phyloP scores from a whole-genome alignment of 73 alveolate genomes.

The Stentor roeselii region DNA sequence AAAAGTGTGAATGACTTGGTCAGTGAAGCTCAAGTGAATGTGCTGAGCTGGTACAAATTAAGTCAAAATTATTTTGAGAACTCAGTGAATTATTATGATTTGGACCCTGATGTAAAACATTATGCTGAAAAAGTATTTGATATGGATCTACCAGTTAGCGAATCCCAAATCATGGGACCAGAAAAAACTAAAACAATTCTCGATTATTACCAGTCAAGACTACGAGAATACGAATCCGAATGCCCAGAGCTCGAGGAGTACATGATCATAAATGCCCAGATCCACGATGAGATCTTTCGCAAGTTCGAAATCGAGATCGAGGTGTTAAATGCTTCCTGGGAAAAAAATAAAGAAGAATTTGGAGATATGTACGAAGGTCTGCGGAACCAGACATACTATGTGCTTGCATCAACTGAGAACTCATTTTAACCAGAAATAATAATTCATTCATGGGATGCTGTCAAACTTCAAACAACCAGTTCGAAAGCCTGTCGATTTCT shows the following conservation, averaged over 20 bases:
- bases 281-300: neutral
- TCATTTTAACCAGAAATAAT: neutral
- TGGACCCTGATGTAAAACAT: neutral
- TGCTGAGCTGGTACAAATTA: neutral
- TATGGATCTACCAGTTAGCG: too few relatives aligned
- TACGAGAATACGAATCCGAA: neutral
- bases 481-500: neutral
- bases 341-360: neutral
- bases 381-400: neutral
- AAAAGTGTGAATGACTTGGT: neutral
- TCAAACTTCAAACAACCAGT: neutral
- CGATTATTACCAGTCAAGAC: neutral
- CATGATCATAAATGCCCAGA: neutral
- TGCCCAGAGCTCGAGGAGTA: neutral
- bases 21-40: neutral
- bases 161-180: neutral
- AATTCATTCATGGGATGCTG: conserved; percentile 5
- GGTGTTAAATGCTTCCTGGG: neutral
- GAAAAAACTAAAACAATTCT: neutral
- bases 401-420: neutral
- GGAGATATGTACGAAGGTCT: neutral
- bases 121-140: too few relatives aligned
- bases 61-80: neutral
- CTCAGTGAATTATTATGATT: neutral
- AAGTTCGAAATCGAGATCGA: neutral